Conservation (phyloP, 352 stramenopile genomes). For the Pythium utonaiense region DNA sequence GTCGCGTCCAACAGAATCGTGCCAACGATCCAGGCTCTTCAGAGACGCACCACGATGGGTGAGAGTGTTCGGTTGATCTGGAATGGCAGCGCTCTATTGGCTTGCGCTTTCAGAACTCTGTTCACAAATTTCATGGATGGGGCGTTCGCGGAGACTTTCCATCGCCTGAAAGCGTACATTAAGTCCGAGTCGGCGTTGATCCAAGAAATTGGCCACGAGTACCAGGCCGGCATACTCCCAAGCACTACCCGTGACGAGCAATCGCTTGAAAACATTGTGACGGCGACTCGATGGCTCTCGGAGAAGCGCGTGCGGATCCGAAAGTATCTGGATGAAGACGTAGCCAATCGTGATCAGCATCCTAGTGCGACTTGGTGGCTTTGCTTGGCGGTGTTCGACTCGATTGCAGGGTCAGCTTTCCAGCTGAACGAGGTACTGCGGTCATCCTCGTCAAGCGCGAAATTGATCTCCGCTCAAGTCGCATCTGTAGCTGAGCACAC, state of each 20-base stretch:
- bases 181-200: conserved; percentile 15
- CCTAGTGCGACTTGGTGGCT: conserved; percentile 57
- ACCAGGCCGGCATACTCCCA: background rate
- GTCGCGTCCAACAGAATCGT: background rate
- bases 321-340: conserved; percentile 35
- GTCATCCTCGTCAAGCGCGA: conserved; percentile 15
- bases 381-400: conserved; percentile 48
- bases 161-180: conserved; percentile 7
- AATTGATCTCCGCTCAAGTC: conserved; percentile 12
- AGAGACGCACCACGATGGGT: background rate
- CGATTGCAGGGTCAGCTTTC: conserved; percentile 37
- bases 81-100: conserved; percentile 11
- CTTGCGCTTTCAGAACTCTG: background rate
- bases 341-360: conserved; percentile 9
- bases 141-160: conserved; percentile 8
- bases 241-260: background rate
- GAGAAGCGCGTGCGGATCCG: conserved; percentile 49
- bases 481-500: conserved; percentile 27
- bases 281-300: conserved; percentile 35
- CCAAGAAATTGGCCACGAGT: conserved; percentile 23
- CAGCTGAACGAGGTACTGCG: conserved; percentile 34
- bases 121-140: conserved; percentile 15
- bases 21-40: background rate
- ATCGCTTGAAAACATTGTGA: conserved; percentile 7
- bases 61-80: conserved; percentile 10